These are phyloP conservation scores for Iberis pinnata DNA, from an alignment of 345 rosid genomes.

Conservation along the genomic window DNA sequence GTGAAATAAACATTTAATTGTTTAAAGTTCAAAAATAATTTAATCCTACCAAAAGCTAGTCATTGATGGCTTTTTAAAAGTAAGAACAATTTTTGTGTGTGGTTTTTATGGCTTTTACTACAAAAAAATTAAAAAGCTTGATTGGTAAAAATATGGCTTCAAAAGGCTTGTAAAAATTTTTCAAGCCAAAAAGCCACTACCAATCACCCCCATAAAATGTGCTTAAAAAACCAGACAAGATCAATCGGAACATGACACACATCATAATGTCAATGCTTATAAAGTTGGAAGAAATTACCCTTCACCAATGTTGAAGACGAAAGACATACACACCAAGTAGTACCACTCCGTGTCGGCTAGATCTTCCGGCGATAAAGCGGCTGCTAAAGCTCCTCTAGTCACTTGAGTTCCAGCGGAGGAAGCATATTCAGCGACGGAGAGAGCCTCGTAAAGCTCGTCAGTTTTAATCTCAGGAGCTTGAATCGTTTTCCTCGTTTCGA, in stretches of 20 bases:
- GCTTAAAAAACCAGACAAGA: too few relatives aligned
- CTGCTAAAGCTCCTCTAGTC: constrained; percentile 59
- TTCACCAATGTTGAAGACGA: constrained; percentile 68
- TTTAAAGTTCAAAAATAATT: too few relatives aligned
- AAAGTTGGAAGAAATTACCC: constrained; percentile 44
- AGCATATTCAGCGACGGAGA: constrained; percentile 44
- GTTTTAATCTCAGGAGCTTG: constrained; percentile 61
- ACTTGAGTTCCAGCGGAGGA: constrained; percentile 29
- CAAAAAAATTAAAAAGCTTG: too few relatives aligned
- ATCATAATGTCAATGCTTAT: constrained; percentile 16
- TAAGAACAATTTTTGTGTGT: too few relatives aligned
- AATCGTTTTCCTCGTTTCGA: constrained; percentile 79
- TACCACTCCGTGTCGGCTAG: constrained; percentile 95
- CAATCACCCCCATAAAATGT: too few relatives aligned
- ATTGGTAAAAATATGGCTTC: too few relatives aligned
- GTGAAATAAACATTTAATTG: too few relatives aligned
- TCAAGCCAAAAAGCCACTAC: too few relatives aligned
- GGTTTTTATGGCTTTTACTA: too few relatives aligned
- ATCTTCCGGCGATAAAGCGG: constrained; percentile 79
- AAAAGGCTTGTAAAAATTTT: too few relatives aligned
- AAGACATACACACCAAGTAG: constrained; percentile 96
- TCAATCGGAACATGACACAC: constrained; percentile 14
- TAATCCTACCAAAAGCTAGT: too few relatives aligned
- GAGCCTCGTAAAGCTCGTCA: constrained; percentile 69
- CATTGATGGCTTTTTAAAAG: too few relatives aligned